Percentiles rank a stretch among this genome's conserved stretches.
phyloP scores from a whole-genome alignment of 352 stramenopile genomes.

The Elongisporangium senticosum region DNA sequence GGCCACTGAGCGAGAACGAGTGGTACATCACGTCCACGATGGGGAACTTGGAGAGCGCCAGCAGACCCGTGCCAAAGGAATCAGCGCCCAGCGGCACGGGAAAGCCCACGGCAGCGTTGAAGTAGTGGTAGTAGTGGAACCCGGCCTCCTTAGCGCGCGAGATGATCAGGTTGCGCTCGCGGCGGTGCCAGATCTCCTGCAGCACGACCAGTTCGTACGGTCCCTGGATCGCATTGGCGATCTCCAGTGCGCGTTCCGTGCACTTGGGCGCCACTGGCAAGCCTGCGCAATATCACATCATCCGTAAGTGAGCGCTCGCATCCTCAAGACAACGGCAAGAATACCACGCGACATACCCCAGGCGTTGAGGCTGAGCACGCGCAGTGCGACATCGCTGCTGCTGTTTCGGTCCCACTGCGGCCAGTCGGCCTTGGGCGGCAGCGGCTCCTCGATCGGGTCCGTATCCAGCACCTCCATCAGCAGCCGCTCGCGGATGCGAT shows the following conservation, averaged over 20 bases:
- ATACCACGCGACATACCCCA: slow-evolving; percentile 32
- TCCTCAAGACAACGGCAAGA: background rate
- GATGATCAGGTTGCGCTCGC: slow-evolving; percentile 73
- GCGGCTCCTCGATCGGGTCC: slow-evolving; percentile 41
- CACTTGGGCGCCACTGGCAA: slow-evolving; percentile 64
- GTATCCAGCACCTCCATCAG: slow-evolving; percentile 52
- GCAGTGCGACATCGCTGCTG: slow-evolving; percentile 27
- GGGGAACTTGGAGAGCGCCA: slow-evolving; percentile 70
- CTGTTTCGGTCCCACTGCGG: slow-evolving; percentile 19
- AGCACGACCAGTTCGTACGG: slow-evolving; percentile 72
- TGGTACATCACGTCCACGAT: slow-evolving; percentile 61
- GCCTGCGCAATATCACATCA: slow-evolving; percentile 17
- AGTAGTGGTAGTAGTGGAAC: slow-evolving; percentile 82
- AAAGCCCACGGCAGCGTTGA: slow-evolving; percentile 73
- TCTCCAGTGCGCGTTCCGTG: slow-evolving; percentile 55
- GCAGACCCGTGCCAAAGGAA: slow-evolving; percentile 69
- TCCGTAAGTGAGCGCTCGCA: background rate
- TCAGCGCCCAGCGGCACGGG: slow-evolving; percentile 62
- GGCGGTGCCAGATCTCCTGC: slow-evolving; percentile 79
- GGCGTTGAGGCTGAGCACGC: slow-evolving; percentile 69
- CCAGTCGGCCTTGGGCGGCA: slow-evolving; percentile 27
- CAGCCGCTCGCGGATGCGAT: slow-evolving; percentile 47
- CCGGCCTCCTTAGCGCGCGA: slow-evolving; percentile 43
- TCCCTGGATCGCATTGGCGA: slow-evolving; percentile 60
- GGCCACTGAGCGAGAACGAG: slow-evolving; percentile 69